Conservation (phyloP, 1,139 yeast species). For the Taiozyma sp. region DNA sequence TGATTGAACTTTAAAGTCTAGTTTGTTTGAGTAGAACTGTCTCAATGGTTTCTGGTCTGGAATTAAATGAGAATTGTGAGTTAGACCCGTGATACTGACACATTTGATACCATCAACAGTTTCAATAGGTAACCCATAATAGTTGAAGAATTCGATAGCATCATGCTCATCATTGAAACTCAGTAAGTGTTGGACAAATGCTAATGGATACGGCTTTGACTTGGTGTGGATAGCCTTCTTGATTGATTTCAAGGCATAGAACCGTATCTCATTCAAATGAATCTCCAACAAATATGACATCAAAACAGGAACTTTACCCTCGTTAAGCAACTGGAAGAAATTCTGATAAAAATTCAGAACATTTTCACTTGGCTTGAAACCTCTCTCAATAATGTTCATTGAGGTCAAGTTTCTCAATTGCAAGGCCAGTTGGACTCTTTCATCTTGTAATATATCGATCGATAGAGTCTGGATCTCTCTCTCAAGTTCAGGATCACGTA, state of each 20-base stretch:
- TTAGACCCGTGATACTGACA: slow-evolving; percentile 55
- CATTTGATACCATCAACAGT: slow-evolving; percentile 35
- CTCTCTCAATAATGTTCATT: slow-evolving; percentile 56
- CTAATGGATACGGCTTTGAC: slow-evolving; percentile 57
- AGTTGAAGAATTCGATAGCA: slow-evolving; percentile 48
- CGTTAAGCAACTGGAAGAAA: slow-evolving; percentile 55
- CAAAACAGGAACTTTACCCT: slow-evolving; percentile 56
- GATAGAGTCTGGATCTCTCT: slow-evolving; percentile 73
- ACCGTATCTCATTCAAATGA: slow-evolving; percentile 73
- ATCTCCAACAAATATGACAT: slow-evolving; percentile 74
- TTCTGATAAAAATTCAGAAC: slow-evolving; percentile 53
- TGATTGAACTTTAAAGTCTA: slow-evolving; percentile 40
- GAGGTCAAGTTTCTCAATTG: slow-evolving; percentile 61
- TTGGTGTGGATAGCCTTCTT: slow-evolving; percentile 64
- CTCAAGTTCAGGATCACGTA: slow-evolving; percentile 82
- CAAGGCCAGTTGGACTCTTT: slow-evolving; percentile 65
- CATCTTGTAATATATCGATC: slow-evolving; percentile 42
- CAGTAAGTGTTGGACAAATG: slow-evolving; percentile 42
- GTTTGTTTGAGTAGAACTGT: slow-evolving; percentile 50
- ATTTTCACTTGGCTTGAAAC: slow-evolving; percentile 51
- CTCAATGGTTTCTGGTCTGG: slow-evolving; percentile 40
- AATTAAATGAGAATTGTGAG: slow-evolving; percentile 37
- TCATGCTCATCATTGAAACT: slow-evolving; percentile 62
- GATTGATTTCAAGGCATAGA: slow-evolving; percentile 68
- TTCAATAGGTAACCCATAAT: slow-evolving; percentile 55